Percentiles rank a stretch among this genome's conserved stretches.
These are phyloP conservation scores for Tricladium varicosporioides DNA, from an alignment of 2,329 filamentous ascomycete species.

Conservation along the genomic window DNA sequence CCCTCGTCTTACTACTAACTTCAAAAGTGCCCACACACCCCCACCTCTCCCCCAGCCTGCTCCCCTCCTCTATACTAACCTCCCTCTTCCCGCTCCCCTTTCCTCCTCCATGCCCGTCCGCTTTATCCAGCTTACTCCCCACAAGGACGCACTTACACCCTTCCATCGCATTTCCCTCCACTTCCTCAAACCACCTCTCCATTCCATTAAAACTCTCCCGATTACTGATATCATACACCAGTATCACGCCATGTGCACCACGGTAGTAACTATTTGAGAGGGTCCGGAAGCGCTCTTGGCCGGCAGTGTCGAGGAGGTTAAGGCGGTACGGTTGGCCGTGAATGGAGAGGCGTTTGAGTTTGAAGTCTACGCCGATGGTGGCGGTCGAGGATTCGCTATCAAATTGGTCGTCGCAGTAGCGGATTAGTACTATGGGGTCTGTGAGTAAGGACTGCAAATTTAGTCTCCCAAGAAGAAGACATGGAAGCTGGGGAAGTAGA, in stretches of 20 bases:
- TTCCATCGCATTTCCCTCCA: slow-evolving; percentile 46
- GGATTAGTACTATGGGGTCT: slow-evolving; percentile 44
- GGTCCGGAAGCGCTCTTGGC: slow-evolving; percentile 92
- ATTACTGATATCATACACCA: slow-evolving; percentile 88
- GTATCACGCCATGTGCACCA: slow-evolving; percentile 89
- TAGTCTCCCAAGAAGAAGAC: too few relatives aligned
- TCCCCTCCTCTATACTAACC: slow-evolving; percentile 45
- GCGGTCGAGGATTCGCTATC: slow-evolving; percentile 53
- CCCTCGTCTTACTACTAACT: slow-evolving; percentile 51
- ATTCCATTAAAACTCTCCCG: slow-evolving; percentile 50
- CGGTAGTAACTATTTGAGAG: slow-evolving; percentile 95
- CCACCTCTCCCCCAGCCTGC: slow-evolving; percentile 37
- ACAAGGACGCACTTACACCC: slow-evolving; percentile 51
- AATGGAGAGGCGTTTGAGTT: slow-evolving; percentile 52
- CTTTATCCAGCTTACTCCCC: slow-evolving; percentile 51
- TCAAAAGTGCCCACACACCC: slow-evolving; percentile 45
- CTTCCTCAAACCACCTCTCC: slow-evolving; percentile 55
- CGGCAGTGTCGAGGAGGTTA: slow-evolving; percentile 76
- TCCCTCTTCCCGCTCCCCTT: slow-evolving; percentile 46
- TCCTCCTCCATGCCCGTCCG: background rate
- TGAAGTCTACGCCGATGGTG: slow-evolving; percentile 57
- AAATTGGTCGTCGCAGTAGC: slow-evolving; percentile 57
- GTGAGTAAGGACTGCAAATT: too few relatives aligned
- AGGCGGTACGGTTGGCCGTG: slow-evolving; percentile 50
- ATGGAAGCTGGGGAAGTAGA: slow-evolving; percentile 5